Percentiles rank a stretch among this genome's conserved stretches.
Evolutionary conservation across 2,329 filamentous ascomycete genomes (phyloP).

Genomic region (Cordyceps cicadae): DNA sequence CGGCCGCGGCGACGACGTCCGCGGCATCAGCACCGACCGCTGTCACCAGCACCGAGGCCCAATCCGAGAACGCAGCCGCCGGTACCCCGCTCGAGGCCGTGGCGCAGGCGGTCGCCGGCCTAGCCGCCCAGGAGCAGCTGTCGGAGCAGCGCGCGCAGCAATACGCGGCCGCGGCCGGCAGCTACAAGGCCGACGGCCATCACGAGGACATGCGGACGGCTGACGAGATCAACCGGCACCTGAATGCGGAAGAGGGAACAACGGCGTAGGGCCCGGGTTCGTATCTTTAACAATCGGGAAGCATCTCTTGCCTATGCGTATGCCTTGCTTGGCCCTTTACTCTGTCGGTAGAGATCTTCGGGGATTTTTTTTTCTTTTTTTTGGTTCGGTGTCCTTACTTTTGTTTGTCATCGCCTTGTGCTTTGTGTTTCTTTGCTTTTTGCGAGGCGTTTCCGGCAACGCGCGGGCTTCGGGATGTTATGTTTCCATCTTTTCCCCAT

Average conservation of each 20-base stretch:
- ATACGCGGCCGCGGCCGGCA: constrained; percentile 15
- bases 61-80: constrained; percentile 20
- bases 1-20: constrained; percentile 19
- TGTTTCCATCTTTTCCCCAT: not conserved
- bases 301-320: no score
- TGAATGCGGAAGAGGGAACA: constrained; percentile 32
- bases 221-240: constrained; percentile 48
- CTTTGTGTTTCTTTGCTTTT: not conserved
- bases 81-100: constrained; percentile 39
- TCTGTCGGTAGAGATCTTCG: not conserved
- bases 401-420: not conserved
- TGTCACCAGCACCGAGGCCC: not conserved
- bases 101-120: constrained; percentile 39
- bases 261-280: constrained; percentile 11
- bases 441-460: not conserved
- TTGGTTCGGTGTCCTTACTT: not conserved
- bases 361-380: not conserved
- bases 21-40: constrained; percentile 17
- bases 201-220: constrained; percentile 37
- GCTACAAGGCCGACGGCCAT: constrained; percentile 30
- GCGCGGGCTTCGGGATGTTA: not conserved
- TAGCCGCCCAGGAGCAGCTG: constrained; percentile 35
- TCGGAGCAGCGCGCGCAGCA: constrained; percentile 26
- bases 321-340: constrained; percentile 12
- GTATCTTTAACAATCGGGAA: not conserved